These are phyloP conservation scores for Phanerochaete sordida DNA, from an alignment of 768 basidiomycete species.

Conservation along the genomic window DNA sequence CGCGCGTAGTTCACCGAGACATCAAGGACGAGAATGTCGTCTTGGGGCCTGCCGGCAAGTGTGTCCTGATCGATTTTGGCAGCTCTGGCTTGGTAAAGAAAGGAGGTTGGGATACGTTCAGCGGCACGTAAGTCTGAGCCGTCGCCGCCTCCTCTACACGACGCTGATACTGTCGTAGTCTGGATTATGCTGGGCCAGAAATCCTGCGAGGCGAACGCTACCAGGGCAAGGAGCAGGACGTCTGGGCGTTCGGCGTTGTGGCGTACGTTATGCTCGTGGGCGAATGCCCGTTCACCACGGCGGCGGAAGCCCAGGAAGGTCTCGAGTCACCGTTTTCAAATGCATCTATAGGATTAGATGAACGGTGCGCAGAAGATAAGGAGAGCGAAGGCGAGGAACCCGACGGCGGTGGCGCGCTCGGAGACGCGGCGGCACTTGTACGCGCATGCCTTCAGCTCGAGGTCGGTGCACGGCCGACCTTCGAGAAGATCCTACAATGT, in stretches of 20 bases:
- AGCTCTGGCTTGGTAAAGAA: constrained; percentile 85
- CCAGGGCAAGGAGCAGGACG: constrained; percentile 94
- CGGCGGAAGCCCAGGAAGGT: constrained; percentile 87
- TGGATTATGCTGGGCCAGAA: constrained; percentile 96
- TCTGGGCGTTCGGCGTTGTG: constrained; percentile 98
- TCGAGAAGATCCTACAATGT: constrained; percentile 76
- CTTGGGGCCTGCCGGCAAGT: constrained; percentile 73
- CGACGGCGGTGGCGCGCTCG: constrained; percentile 82
- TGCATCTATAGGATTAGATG: constrained; percentile 73
- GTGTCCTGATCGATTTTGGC: constrained; percentile 96
- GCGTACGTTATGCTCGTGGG: constrained; percentile 92
- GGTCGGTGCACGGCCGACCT: constrained; percentile 74
- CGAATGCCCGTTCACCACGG: constrained; percentile 89
- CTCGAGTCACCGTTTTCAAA: constrained; percentile 72
- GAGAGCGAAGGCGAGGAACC: constrained; percentile 69
- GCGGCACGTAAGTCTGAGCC: constrained; percentile 91
- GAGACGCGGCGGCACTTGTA: constrained; percentile 83
- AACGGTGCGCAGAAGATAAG: constrained; percentile 73
- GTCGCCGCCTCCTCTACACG: constrained; percentile 1
- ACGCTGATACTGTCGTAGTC: constrained; percentile 34
- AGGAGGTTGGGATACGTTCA: constrained; percentile 87
- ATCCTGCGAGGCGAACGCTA: constrained; percentile 94
- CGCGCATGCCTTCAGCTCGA: constrained; percentile 82
- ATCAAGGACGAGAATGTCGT: constrained; percentile 98
- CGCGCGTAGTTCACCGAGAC: constrained; percentile 81